Evolutionary conservation across 2,329 filamentous ascomycete genomes (phyloP).

Genomic region (Botrytis medusae): DNA sequence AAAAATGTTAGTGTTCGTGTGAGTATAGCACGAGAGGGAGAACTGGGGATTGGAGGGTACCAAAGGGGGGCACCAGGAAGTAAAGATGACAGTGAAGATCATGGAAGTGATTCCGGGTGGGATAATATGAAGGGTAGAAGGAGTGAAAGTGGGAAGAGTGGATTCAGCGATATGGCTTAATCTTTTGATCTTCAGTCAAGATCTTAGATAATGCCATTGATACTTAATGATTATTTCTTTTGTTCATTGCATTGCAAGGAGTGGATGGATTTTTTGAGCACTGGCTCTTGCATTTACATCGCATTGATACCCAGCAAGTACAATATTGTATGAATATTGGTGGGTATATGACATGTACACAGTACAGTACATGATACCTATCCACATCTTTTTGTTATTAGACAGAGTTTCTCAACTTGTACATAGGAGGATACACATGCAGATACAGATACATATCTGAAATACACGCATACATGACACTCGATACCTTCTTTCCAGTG

Average conservation of each 20-base stretch:
- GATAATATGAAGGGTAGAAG: constrained; percentile 4
- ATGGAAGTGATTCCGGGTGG: constrained; percentile 15
- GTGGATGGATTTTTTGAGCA: not conserved
- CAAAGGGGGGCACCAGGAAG: not conserved
- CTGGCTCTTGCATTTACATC: not conserved
- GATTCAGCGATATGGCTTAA: constrained; percentile 15
- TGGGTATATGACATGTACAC: not conserved
- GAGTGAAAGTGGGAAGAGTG: constrained; percentile 16
- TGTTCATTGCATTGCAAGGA: constrained; percentile 18
- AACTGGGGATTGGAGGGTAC: not conserved
- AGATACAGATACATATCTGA: not conserved
- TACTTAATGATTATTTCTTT: constrained; percentile 8
- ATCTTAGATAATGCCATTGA: constrained; percentile 8
- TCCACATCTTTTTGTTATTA: not conserved
- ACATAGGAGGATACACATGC: not conserved
- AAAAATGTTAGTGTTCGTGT: constrained; percentile 32
- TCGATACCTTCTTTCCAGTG: not conserved
- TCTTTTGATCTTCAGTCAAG: not conserved
- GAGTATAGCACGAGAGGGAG: constrained; percentile 17
- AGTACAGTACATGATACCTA: not conserved
- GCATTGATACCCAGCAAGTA: constrained; percentile 9
- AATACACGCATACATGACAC: not conserved
- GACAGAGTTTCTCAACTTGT: not conserved
- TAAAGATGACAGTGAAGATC: constrained; percentile 15
- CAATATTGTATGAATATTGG: not conserved